Conservation (phyloP, 306 rosid genomes). For the Calophaca sinica region DNA sequence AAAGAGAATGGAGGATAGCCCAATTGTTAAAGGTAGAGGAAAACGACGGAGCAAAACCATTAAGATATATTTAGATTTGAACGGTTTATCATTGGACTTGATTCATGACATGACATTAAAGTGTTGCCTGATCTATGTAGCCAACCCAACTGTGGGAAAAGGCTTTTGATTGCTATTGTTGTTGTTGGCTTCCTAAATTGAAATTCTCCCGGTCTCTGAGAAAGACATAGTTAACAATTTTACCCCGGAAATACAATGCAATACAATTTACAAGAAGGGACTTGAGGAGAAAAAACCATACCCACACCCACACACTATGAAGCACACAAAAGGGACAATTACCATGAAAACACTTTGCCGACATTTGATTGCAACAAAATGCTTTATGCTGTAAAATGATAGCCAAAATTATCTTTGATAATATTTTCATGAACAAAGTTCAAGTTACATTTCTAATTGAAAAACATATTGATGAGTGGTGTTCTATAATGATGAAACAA, state of each 20-base stretch:
- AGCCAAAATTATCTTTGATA: neutral
- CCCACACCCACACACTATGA: neutral
- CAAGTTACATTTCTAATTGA: neutral
- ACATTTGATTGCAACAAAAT: constrained; percentile 5
- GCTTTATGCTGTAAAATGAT: neutral
- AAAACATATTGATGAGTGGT: constrained; percentile 1
- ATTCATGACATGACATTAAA: too few relatives aligned
- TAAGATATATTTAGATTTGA: too few relatives aligned
- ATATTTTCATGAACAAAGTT: constrained; percentile 8
- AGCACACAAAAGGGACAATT: neutral
- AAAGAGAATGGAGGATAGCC: neutral
- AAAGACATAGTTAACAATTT: too few relatives aligned
- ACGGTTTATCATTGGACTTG: too few relatives aligned
- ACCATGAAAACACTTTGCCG: neutral
- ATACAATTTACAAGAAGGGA: neutral
- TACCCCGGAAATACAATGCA: neutral
- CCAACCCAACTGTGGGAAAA: neutral
- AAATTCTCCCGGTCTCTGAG: too few relatives aligned
- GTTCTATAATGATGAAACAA: neutral
- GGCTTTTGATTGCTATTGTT: neutral
- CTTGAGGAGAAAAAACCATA: neutral
- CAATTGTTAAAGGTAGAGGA: neutral
- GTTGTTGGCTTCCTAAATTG: too few relatives aligned
- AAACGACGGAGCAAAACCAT: neutral
- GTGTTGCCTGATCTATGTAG: neutral